Base-by-base conservation (phyloP, 2,329 filamentous ascomycete genomes). In the Neofusicoccum sp. region DNA sequence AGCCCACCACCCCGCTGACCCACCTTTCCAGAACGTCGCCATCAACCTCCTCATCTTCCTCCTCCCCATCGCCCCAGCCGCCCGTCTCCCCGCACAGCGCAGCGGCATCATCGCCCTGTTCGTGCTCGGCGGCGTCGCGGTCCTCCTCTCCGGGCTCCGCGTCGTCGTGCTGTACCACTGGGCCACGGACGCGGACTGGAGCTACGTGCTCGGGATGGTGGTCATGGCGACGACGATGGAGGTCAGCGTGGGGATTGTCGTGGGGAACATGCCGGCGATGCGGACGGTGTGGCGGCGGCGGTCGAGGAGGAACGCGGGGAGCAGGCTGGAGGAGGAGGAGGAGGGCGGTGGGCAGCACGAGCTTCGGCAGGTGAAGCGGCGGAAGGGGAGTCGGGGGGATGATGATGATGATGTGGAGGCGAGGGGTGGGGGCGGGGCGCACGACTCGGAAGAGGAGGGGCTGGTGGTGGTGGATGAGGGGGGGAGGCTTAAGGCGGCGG, bases 41-140 rank as follows among this genome's bases (percentile, higher is more conserved):
- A 43, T 48, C 28, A 56, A 58, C 48, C 5, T 61, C 38, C 31
- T 61, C 33, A 49, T 61, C 30, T 49, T 44, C 43, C 8, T 61
- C 43, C 60, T 61, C 24, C 60, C 60, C 1, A 47, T 61, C 26
- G 45, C 31, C 51, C 38, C 11, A 6, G 8, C 12, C 16, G 40
- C 1, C 16, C 16, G 4, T 16, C 20, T 0, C 26, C 8, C 9
- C 38, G 4, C 14, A 2, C 38, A 40, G 20, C n/a, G 24, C 16
- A 2, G 14, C 28, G 12, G 11, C 7, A 28, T 11, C n/a, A 4
- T 33, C 51, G 36, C 26, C 1, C 26, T 33, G 26, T 56, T 58
- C 40, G 30, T 24, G 40, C 41, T 58, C 20, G 51, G 30, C 34
- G 41, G 40, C 36, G 12, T 11, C 30, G 28, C 36, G 38, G 12